phyloP scores from a whole-genome alignment of 257 asterid genomes.

The Gentiana straminea region DNA sequence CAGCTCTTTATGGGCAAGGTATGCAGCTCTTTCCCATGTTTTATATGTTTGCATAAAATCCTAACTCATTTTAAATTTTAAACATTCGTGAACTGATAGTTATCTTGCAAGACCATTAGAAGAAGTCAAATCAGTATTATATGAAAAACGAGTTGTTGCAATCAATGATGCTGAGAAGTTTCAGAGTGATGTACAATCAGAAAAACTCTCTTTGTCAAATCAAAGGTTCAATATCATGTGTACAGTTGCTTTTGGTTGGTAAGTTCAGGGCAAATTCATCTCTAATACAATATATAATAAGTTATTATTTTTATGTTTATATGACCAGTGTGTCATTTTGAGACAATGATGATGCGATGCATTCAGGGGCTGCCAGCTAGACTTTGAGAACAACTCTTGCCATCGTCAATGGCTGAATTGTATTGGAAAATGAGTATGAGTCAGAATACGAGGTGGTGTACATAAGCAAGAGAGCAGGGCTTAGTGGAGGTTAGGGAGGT shows the following conservation, averaged over 20 bases:
- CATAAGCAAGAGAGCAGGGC: conserved; percentile 63
- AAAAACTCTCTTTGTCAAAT: conserved; percentile 62
- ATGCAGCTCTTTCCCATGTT: not conserved
- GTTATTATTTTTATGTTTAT: no score
- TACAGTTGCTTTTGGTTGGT: conserved; percentile 97
- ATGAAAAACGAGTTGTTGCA: conserved; percentile 48
- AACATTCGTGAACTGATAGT: conserved; percentile 24
- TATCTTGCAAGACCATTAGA: conserved; percentile 77
- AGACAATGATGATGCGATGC: not conserved
- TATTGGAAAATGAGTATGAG: conserved; percentile 55
- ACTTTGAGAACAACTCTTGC: conserved; percentile 57
- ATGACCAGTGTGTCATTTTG: no score
- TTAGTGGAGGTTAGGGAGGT: conserved; percentile 98
- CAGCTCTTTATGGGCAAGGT: conserved; percentile 72
- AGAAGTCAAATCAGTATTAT: conserved; percentile 61
- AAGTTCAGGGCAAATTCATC: conserved; percentile 24
- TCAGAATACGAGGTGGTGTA: conserved; percentile 44
- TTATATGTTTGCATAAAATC: not conserved
- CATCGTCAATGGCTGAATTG: conserved; percentile 45
- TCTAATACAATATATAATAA: no score
- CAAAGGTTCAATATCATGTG: conserved; percentile 91
- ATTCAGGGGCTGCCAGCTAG: conserved; percentile 62
- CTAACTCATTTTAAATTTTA: conserved; percentile 11
- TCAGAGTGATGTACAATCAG: conserved; percentile 43
- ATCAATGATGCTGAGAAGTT: conserved; percentile 57